Evolutionary conservation across 1,139 yeast species (phyloP), one percentile per base, ranked within the genome.

Genomic region (Geotrichum aggregatum): DNA sequence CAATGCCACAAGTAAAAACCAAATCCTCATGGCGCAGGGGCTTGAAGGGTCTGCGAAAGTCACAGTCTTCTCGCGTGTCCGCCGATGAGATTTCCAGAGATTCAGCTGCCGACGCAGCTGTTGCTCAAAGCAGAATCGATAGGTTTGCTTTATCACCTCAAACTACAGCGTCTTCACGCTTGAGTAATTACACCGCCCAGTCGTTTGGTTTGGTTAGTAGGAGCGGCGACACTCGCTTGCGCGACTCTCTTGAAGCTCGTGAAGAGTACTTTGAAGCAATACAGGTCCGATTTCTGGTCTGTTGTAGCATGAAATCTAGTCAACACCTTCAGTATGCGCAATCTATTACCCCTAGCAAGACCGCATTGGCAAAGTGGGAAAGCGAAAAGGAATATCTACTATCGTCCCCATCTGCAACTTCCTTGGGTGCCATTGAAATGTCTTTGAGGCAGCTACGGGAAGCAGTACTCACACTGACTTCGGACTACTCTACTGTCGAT

Each of bases 381-480:
- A 13, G 4, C 11, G 35, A 26, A 18, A 41, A 28, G 16, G 19
- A 13, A 14, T 26, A 41, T 13, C 44, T 28, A 10, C 14, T 41
- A 11, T 13, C 21, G 7, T 13, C n/a, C 4, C 44, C 44, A 18
- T 8, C 44, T 13, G 35, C 44, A 13, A 41, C 34, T 8, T 28
- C 44, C 14, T 14, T 47, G 13, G 44, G 33, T 13, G 38, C 47
- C n/a, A 47, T 51, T 31, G 38, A 30, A 31, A 48, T 40, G 38
- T 44, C 47, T 14, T 34, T 52, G 33, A 41, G 47, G 18, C 49
- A 49, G 40, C 51, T 49, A 7, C 44, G 44, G 4, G 55, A 52
- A 31, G 53, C 53, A 13, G 33, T 49, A 7, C 31, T 41, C 3
- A 39, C 44, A 2, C 33, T 49, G 11, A 14, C 49, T 2, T 40